Percentiles rank a stretch among this genome's conserved stretches.
phyloP scores from a whole-genome alignment of 148 eudicot genomes.

The Silene uniflora region DNA sequence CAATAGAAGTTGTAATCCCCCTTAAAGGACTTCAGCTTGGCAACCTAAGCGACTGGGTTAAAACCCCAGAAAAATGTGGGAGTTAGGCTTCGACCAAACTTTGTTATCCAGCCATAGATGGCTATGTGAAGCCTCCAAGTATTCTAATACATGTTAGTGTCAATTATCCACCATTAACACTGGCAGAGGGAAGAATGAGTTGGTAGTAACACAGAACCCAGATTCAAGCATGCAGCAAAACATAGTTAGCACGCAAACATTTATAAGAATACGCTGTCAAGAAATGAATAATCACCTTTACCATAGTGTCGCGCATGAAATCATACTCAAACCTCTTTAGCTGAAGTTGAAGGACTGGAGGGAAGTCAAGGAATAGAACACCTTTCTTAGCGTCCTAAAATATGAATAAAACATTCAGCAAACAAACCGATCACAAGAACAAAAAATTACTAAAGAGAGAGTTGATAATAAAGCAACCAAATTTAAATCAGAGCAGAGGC shows the following conservation, averaged over 20 bases:
- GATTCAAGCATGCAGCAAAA: background rate
- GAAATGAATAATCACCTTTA: constrained; percentile 53
- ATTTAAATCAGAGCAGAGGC: background rate
- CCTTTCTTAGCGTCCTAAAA: constrained; percentile 91
- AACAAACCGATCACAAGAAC: background rate
- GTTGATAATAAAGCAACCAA: background rate
- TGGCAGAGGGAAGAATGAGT: too few relatives aligned
- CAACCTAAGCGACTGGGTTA: too few relatives aligned
- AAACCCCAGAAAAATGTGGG: too few relatives aligned
- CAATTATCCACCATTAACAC: too few relatives aligned
- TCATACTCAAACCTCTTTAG: constrained; percentile 91
- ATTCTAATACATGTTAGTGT: too few relatives aligned
- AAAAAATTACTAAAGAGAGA: background rate
- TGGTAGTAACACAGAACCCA: too few relatives aligned
- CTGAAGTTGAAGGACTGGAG: constrained; percentile 90
- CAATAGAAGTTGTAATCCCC: too few relatives aligned
- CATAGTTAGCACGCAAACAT: background rate
- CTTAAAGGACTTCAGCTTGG: too few relatives aligned
- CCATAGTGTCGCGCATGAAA: constrained; percentile 77
- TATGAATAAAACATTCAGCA: background rate
- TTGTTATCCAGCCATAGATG: too few relatives aligned
- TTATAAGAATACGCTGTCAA: background rate
- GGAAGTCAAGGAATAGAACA: constrained; percentile 80
- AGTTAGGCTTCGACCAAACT: too few relatives aligned
- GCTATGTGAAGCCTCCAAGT: too few relatives aligned